These are phyloP conservation scores for Hemileccinum rubropunctum DNA, from an alignment of 768 basidiomycete genomes.

Conservation along the genomic window DNA sequence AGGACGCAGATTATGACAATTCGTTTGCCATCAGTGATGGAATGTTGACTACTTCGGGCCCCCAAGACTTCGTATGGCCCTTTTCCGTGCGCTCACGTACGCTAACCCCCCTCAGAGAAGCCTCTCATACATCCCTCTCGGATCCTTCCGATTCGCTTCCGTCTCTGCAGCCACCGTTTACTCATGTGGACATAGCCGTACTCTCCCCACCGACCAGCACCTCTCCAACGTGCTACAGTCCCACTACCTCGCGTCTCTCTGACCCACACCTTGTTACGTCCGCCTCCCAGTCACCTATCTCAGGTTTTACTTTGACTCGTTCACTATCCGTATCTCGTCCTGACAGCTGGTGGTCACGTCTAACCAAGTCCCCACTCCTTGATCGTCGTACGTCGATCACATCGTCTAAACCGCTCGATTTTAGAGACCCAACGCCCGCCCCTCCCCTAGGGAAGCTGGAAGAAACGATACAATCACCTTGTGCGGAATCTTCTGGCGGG, in stretches of 20 bases:
- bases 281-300: conserved; percentile 39
- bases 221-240: conserved; percentile 23
- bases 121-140: conserved; percentile 22
- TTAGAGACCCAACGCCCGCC: conserved; percentile 79
- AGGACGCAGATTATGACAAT: conserved; percentile 20
- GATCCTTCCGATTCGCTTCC: conserved; percentile 25
- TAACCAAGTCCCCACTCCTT: conserved; percentile 62
- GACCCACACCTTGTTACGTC: conserved; percentile 29
- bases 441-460: conserved; percentile 62
- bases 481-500: conserved; percentile 11
- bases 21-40: conserved; percentile 9
- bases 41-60: conserved; percentile 9
- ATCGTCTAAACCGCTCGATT: conserved; percentile 41
- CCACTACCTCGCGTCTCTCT: conserved; percentile 19
- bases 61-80: conserved; percentile 10
- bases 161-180: conserved; percentile 22
- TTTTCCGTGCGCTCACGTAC: conserved; percentile 22
- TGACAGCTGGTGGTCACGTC: conserved; percentile 77
- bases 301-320: conserved; percentile 40
- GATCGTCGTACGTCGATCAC: conserved; percentile 52
- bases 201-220: conserved; percentile 7
- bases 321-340: conserved; percentile 56
- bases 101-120: conserved; percentile 35
- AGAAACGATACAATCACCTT: conserved; percentile 33
- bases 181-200: conserved; percentile 25